These are phyloP conservation scores for Micromonas pusilla DNA, from an alignment of 139 green algal species.

Conservation along the genomic window DNA sequence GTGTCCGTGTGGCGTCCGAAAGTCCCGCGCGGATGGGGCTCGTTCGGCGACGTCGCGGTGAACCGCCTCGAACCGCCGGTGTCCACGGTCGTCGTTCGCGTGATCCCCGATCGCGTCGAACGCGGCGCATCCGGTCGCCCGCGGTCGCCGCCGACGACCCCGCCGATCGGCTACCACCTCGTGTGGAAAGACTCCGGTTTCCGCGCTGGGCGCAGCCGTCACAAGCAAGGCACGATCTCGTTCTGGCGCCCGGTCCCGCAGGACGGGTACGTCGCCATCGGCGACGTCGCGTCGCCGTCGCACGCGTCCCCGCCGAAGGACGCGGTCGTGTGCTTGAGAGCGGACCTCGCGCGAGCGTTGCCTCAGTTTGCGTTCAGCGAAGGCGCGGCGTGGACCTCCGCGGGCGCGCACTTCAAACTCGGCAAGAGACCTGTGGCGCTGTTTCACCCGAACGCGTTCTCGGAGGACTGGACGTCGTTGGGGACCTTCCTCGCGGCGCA, in stretches of 20 bases:
- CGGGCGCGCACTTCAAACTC: background rate
- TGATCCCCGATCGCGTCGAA: too few relatives aligned
- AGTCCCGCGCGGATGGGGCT: background rate
- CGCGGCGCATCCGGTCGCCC: too few relatives aligned
- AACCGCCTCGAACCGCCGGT: background rate
- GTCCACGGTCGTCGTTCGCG: background rate
- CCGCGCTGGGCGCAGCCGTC: background rate
- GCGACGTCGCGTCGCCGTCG: background rate
- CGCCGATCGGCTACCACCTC: background rate
- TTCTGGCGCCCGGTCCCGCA: background rate
- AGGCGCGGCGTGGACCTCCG: background rate
- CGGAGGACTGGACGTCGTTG: background rate
- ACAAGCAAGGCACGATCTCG: background rate
- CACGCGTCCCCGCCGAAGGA: background rate
- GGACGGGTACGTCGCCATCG: slow-evolving; percentile 9
- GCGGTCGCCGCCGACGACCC: too few relatives aligned
- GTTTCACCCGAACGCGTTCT: background rate
- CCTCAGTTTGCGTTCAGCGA: background rate
- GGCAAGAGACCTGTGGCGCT: background rate
- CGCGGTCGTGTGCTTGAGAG: background rate
- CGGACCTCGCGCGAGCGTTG: background rate
- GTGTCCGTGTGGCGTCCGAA: background rate
- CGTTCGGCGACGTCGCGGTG: background rate
- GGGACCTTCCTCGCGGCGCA: background rate
- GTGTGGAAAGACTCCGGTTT: background rate